Evolutionary conservation across 495 filamentous ascomycete species (phyloP).

Genomic region (Penicillium manginii): DNA sequence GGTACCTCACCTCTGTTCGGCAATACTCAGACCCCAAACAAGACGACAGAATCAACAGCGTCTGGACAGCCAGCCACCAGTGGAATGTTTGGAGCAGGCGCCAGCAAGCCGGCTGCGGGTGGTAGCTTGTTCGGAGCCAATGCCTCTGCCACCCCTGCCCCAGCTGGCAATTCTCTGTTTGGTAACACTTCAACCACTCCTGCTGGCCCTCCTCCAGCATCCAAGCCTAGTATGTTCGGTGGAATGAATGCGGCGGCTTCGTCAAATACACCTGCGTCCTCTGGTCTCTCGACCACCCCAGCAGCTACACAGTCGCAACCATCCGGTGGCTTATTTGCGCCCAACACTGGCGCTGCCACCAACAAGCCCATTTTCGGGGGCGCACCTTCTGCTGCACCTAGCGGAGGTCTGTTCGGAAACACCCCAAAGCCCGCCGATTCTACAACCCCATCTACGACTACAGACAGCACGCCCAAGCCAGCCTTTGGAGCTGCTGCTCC

Average conservation of each 20-base stretch:
- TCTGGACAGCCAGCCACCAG: slow-evolving; percentile 41
- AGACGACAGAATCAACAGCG: slow-evolving; percentile 39
- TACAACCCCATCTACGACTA: slow-evolving; percentile 37
- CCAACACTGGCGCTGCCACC: slow-evolving; percentile 19
- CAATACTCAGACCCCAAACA: slow-evolving; percentile 41
- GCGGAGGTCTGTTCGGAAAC: slow-evolving; percentile 45
- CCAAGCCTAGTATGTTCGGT: slow-evolving; percentile 44
- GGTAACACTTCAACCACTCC: slow-evolving; percentile 63
- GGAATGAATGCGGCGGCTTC: slow-evolving; percentile 24
- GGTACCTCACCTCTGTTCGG: slow-evolving; percentile 22
- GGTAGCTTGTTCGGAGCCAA: slow-evolving; percentile 44
- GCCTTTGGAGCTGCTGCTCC: slow-evolving; percentile 12
- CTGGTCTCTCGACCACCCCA: slow-evolving; percentile 33
- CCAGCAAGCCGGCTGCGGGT: slow-evolving; percentile 20
- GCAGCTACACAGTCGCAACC: slow-evolving; percentile 33
- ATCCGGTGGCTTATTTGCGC: slow-evolving; percentile 37
- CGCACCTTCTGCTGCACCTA: slow-evolving; percentile 29
- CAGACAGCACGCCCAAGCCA: slow-evolving; percentile 25
- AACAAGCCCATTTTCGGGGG: slow-evolving; percentile 39
- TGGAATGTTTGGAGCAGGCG: slow-evolving; percentile 54
- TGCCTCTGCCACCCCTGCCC: slow-evolving; percentile 41
- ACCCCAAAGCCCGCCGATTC: slow-evolving; percentile 46
- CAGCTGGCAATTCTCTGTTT: slow-evolving; percentile 45
- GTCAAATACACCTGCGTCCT: slow-evolving; percentile 29
- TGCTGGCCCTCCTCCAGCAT: slow-evolving; percentile 61